A percentile compares a stretch with the other conserved stretches of the same genome.
Conservation (phyloP, 2,329 filamentous ascomycete genomes). For the Niveomyces coronatus region DNA sequence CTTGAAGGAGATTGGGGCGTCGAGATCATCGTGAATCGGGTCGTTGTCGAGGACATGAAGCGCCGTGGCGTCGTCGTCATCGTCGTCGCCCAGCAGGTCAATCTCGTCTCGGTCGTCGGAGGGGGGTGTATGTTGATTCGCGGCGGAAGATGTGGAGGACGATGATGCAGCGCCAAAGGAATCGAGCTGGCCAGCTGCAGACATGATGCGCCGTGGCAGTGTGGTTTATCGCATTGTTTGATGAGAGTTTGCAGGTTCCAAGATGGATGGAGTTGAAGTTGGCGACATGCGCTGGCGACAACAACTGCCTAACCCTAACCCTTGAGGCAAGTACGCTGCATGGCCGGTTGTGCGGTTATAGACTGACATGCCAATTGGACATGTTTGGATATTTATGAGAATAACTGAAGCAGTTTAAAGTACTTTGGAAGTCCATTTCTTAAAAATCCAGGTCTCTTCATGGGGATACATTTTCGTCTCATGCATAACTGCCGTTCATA, state of each 20-base stretch:
- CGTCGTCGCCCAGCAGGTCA: constrained; percentile 29
- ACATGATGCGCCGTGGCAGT: constrained; percentile 31
- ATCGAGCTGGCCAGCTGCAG: constrained; percentile 26
- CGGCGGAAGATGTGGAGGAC: constrained; percentile 20
- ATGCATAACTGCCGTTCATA: no score
- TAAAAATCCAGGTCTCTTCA: no score
- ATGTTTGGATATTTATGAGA: no score
- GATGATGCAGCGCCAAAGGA: constrained; percentile 26
- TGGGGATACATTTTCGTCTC: no score
- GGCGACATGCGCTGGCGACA: no score
- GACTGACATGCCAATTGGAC: no score
- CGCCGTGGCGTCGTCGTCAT: constrained; percentile 20
- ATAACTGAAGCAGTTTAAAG: no score
- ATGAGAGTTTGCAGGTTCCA: constrained; percentile 13
- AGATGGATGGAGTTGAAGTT: no score
- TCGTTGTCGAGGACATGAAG: constrained; percentile 41
- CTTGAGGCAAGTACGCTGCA: no score
- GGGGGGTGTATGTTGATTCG: constrained; percentile 15
- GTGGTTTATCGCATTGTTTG: constrained; percentile 27
- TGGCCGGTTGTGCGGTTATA: no score
- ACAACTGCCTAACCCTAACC: no score
- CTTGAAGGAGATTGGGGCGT: constrained; percentile 57
- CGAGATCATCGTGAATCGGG: constrained; percentile 39
- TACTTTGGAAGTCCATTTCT: no score
- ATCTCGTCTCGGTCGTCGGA: constrained; percentile 37